phyloP scores from a whole-genome alignment of 1,284 basidiomycete genomes.

The Butyriboletus appendiculatus region DNA sequence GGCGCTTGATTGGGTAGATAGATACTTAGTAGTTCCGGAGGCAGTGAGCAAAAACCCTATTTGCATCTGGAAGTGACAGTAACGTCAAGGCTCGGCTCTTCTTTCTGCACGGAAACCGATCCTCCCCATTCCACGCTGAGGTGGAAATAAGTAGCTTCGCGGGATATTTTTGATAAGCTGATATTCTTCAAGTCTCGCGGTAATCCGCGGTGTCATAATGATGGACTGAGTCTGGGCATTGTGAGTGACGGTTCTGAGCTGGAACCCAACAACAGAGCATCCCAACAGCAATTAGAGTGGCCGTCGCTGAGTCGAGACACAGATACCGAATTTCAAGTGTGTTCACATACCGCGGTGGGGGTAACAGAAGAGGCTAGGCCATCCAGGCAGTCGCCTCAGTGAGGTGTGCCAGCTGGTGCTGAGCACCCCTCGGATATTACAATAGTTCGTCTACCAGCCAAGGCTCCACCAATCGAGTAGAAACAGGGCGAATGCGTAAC shows the following conservation, averaged over 20 bases:
- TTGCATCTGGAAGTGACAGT: no score
- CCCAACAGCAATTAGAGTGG: neutral
- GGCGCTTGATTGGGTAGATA: no score
- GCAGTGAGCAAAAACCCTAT: no score
- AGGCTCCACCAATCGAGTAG: slow-evolving; percentile 14
- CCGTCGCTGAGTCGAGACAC: neutral
- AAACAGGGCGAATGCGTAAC: slow-evolving; percentile 12
- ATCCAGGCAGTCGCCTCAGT: neutral
- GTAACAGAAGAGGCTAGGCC: neutral
- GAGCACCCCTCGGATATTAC: slow-evolving; percentile 20
- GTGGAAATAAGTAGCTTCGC: no score
- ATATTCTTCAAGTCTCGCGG: neutral
- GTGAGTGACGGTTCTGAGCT: neutral
- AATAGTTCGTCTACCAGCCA: slow-evolving; percentile 16
- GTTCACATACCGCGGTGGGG: neutral
- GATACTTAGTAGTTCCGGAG: no score
- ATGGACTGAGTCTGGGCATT: neutral
- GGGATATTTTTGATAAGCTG: no score
- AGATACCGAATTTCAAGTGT: neutral
- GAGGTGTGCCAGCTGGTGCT: slow-evolving; percentile 5
- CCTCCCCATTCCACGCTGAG: no score
- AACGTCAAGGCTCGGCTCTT: no score
- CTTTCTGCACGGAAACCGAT: no score
- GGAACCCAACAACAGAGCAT: neutral
- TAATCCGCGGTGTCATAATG: no score